phyloP scores from a whole-genome alignment of 371 early-diverging fungal genomes.

The Blakeslea trispora region DNA sequence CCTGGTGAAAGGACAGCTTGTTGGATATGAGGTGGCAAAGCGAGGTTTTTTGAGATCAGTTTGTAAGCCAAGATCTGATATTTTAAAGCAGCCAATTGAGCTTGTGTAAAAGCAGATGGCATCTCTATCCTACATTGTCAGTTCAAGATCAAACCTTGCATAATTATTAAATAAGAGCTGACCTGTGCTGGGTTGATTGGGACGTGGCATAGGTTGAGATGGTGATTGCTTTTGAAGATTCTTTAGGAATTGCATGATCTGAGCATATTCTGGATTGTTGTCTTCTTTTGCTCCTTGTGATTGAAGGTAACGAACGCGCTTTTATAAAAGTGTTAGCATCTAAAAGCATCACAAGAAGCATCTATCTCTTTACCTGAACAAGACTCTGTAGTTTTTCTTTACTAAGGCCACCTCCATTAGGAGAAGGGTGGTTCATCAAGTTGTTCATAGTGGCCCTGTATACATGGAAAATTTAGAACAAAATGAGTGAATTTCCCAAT shows the following conservation, averaged over 20 bases:
- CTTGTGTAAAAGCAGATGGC: conserved; percentile 47
- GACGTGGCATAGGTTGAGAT: conserved; percentile 20
- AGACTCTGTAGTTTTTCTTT: conserved; percentile 40
- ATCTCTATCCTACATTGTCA: conserved; percentile 9
- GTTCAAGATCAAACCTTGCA: too few species aligned
- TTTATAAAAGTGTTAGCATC: not conserved
- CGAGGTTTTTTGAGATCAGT: conserved; percentile 77
- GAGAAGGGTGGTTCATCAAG: conserved; percentile 25
- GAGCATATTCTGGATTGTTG: conserved; percentile 67
- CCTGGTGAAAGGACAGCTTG: conserved; percentile 64
- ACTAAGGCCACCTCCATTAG: conserved; percentile 25
- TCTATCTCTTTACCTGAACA: conserved; percentile 35
- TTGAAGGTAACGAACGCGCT: conserved; percentile 49
- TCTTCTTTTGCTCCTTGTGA: conserved; percentile 69
- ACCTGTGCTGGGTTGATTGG: not conserved
- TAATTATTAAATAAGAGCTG: too few species aligned
- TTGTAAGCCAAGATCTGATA: conserved; percentile 84
- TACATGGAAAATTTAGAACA: not conserved
- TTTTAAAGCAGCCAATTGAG: conserved; percentile 70
- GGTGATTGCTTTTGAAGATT: conserved; percentile 36
- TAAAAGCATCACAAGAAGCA: not conserved
- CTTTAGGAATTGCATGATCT: conserved; percentile 63
- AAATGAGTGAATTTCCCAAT: too few species aligned
- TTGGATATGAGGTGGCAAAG: conserved; percentile 73
- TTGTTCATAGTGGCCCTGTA: conserved; percentile 15